These are phyloP conservation scores for Colletotrichum sp. DNA, from an alignment of 2,329 filamentous ascomycete species.

Conservation along the genomic window DNA sequence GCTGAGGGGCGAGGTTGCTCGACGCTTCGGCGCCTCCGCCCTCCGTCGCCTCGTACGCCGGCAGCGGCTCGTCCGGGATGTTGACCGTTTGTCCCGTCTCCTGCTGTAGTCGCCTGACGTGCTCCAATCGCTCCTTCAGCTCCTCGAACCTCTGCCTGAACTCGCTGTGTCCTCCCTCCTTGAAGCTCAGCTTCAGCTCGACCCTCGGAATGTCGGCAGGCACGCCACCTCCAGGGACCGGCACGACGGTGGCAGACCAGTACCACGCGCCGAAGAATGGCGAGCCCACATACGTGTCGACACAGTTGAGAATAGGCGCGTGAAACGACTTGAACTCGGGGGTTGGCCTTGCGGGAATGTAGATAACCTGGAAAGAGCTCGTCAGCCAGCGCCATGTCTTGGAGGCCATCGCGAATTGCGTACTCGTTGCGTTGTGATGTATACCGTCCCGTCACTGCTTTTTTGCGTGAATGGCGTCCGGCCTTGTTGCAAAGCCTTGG, in stretches of 20 bases:
- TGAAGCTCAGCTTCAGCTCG: conserved; percentile 87
- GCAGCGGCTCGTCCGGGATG: conserved; percentile 84
- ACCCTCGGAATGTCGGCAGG: conserved; percentile 74
- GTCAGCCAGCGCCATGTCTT: conserved; percentile 1
- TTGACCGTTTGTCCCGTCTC: conserved; percentile 68
- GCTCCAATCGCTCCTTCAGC: conserved; percentile 82
- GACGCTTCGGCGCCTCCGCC: conserved; percentile 25
- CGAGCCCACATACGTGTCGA: conserved; percentile 84
- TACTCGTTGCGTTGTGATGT: conserved; percentile 87
- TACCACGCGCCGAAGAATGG: conserved; percentile 94
- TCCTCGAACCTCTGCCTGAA: conserved; percentile 84
- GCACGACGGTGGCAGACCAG: conserved; percentile 82
- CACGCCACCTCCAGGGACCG: conserved; percentile 83
- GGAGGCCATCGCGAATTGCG: conserved; percentile 29
- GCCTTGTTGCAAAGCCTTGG: conserved; percentile 65
- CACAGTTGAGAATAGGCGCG: conserved; percentile 83
- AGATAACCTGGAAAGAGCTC: conserved; percentile 70
- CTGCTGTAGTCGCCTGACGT: conserved; percentile 77
- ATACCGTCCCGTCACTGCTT: conserved; percentile 76
- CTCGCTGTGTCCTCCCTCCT: conserved; percentile 93
- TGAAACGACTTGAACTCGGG: conserved; percentile 84
- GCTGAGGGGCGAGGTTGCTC: conserved; percentile 35
- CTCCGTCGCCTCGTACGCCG: conserved; percentile 76
- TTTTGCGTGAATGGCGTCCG: conserved; percentile 71
- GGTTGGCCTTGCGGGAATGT: conserved; percentile 77